These are phyloP conservation scores for Tagetes erecta DNA, from an alignment of 129 eudicot genomes.

Conservation along the genomic window DNA sequence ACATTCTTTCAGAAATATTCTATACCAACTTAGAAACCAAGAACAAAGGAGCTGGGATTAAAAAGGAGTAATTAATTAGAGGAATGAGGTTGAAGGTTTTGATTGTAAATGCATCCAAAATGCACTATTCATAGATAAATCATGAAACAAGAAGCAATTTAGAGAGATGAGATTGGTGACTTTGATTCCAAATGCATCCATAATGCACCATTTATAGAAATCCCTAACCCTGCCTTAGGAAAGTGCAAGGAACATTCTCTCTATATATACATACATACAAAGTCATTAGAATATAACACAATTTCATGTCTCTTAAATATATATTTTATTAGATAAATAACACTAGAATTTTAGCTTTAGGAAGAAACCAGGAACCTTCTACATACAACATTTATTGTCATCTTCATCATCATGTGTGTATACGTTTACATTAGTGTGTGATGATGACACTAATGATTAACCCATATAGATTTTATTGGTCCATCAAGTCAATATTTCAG, in stretches of 20 bases:
- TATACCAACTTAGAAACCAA: constrained; percentile 6
- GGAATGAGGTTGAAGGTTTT: neutral
- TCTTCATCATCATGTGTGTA: neutral
- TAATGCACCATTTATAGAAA: too few relatives aligned
- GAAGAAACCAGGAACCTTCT: constrained; percentile 28
- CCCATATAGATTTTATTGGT: neutral
- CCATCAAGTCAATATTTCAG: constrained; percentile 13
- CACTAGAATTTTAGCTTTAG: neutral
- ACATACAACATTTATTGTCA: neutral
- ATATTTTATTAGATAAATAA: neutral
- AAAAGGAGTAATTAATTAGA: neutral
- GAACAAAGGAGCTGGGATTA: neutral
- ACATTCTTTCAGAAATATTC: constrained; percentile 10
- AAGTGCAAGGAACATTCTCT: constrained; percentile 28
- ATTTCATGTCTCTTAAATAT: neutral
- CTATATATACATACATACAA: neutral
- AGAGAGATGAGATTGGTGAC: too few relatives aligned
- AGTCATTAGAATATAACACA: too few relatives aligned
- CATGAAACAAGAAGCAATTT: too few relatives aligned
- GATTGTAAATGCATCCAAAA: neutral
- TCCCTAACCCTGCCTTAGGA: neutral
- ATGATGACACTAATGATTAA: constrained; percentile 14
- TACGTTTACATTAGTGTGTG: constrained; percentile 7
- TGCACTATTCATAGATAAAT: too few relatives aligned
- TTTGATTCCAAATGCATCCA: too few relatives aligned